Conservation (phyloP, 1,284 basidiomycete species). For the Trichosporon ovoides region DNA sequence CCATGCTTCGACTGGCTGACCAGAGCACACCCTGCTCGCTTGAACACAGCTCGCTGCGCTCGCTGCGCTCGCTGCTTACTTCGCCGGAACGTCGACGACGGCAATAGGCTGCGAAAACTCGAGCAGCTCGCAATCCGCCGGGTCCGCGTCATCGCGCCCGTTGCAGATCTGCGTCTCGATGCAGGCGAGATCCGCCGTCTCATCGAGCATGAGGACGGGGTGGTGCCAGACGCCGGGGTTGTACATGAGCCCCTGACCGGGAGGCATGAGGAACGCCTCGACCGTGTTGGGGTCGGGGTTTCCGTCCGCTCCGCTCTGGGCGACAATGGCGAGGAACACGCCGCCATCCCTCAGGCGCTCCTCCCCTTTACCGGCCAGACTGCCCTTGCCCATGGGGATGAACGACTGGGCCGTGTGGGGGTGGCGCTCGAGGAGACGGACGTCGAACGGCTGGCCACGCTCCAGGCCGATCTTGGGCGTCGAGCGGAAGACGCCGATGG, state of each 20-base stretch:
- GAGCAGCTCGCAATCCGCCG: slow-evolving; percentile 46
- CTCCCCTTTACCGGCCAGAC: slow-evolving; percentile 44
- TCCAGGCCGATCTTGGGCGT: slow-evolving; percentile 54
- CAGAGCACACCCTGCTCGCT: too few relatives aligned
- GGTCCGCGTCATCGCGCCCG: slow-evolving; percentile 35
- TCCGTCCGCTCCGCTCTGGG: slow-evolving; percentile 60
- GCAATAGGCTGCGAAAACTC: slow-evolving; percentile 8
- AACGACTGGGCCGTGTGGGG: slow-evolving; percentile 66
- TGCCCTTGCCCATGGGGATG: slow-evolving; percentile 70
- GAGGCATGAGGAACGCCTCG: slow-evolving; percentile 32
- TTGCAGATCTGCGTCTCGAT: slow-evolving; percentile 47
- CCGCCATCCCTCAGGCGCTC: slow-evolving; percentile 35
- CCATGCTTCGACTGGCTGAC: too few relatives aligned
- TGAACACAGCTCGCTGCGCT: too few relatives aligned
- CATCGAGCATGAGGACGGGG: slow-evolving; percentile 45
- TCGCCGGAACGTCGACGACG: slow-evolving; percentile 1
- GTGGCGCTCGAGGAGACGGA: slow-evolving; percentile 49
- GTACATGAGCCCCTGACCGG: slow-evolving; percentile 77
- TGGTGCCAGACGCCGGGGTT: slow-evolving; percentile 71
- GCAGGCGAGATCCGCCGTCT: slow-evolving; percentile 47
- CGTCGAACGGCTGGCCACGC: slow-evolving; percentile 54
- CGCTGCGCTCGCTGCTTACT: too few relatives aligned
- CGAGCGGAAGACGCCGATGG: slow-evolving; percentile 68
- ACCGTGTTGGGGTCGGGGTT: slow-evolving; percentile 66
- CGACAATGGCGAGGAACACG: slow-evolving; percentile 64